Conservation (phyloP, 768 basidiomycete genomes). For the Boletus pseudo-olivaceus region DNA sequence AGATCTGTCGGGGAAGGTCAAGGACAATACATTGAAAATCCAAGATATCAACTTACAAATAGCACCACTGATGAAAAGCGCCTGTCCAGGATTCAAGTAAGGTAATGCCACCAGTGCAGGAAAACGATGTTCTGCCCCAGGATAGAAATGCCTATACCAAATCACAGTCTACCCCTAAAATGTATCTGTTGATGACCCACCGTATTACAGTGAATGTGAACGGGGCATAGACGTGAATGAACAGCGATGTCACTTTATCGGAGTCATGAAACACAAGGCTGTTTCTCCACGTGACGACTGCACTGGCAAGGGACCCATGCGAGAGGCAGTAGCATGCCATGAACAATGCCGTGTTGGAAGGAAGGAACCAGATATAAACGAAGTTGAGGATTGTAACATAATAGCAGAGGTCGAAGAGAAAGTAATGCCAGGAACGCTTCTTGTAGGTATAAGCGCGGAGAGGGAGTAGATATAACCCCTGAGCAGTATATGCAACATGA, state of each 20-base stretch:
- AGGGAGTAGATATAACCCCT: slow-evolving; percentile 76
- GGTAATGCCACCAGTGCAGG: slow-evolving; percentile 76
- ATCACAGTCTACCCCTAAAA: slow-evolving; percentile 4
- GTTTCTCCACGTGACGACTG: slow-evolving; percentile 98
- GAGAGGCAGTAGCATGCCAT: slow-evolving; percentile 91
- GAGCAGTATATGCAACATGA: slow-evolving; percentile 81
- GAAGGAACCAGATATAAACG: slow-evolving; percentile 88
- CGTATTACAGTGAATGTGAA: slow-evolving; percentile 89
- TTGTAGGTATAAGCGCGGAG: slow-evolving; percentile 85
- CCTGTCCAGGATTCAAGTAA: slow-evolving; percentile 63
- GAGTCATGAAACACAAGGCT: slow-evolving; percentile 96
- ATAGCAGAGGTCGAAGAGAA: slow-evolving; percentile 91
- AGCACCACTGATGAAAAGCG: slow-evolving; percentile 73
- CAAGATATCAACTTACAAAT: slow-evolving; percentile 59
- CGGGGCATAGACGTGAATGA: slow-evolving; percentile 92
- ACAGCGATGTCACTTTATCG: slow-evolving; percentile 94
- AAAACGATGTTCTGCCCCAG: slow-evolving; percentile 73
- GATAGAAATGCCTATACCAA: slow-evolving; percentile 76
- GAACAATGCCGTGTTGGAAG: slow-evolving; percentile 72
- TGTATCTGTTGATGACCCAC: slow-evolving; percentile 38
- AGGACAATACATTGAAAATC: slow-evolving; percentile 8
- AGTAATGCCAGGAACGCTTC: slow-evolving; percentile 91
- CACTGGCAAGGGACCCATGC: slow-evolving; percentile 86
- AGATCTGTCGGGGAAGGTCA: slow-evolving; percentile 53
- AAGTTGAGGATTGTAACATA: slow-evolving; percentile 91